Evolutionary conservation across 345 rosid species (phyloP), one percentile per base, ranked within the genome.

Genomic region (Eucalyptus lansdowneana): DNA sequence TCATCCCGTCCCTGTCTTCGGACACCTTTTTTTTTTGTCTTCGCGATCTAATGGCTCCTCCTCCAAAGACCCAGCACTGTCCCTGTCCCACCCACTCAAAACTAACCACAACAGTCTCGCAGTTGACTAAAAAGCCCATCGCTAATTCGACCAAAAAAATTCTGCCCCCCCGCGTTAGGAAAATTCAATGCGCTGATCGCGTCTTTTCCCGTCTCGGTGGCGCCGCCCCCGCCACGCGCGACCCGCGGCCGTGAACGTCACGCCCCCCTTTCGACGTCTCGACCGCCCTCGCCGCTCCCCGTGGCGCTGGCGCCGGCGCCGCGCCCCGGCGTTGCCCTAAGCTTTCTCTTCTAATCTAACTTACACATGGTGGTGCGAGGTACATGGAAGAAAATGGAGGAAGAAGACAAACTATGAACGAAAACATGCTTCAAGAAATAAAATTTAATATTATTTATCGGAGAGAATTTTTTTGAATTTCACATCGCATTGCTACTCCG

Each of bases 401-500:
- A 31, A 88, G 17, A 27, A n/a, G 31, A 60, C 5, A 49, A 29
- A 21, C 29, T 47, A 56, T 5, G 13, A n/a, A 47, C 47, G 29
- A 45, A 76, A 49, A 31, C 76, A 56, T 47, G 8, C 87, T 86
- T 27, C 83, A 25, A 21, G 87, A 86, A 54, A 34, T 31, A 29
- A 27, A 44, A 47, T 21, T 27, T 80, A 50, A 37, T 67, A 88
- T 14, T 56, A 91, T 92, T 40, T 16, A 88, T 91, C 85, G 49
- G 17, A 88, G 85, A 58, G 56, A 14, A 76, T 21, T 3, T 10
- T 37, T 76, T 76, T 40, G 45, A 76, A 37, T 76, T 37, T 37
- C 47, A 37, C 83, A 56, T 50, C 21, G 85, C 50, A 22, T 62
- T 60, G 40, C 91, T 95, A 94, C 94, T 97, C 99, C 8, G 99